Base-by-base conservation (phyloP, 139 green algal genomes). In the Asterochloris erici region DNA sequence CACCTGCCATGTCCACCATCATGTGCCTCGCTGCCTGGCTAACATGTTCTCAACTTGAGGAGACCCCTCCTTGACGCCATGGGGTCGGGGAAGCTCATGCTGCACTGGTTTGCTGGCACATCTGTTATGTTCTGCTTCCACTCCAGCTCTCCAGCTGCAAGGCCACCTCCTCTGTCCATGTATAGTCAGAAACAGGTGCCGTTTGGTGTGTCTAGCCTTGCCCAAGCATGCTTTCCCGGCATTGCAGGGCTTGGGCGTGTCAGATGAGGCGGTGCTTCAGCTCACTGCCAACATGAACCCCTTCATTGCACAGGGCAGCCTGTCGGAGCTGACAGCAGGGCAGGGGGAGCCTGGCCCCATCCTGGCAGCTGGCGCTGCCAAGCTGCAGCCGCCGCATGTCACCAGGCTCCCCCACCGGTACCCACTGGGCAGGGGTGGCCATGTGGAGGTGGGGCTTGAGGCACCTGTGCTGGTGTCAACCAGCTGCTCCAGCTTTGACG, bases 211-310 rank as follows among this genome's bases (percentile, higher is more conserved):
- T 54, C 4, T 10, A 2, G 2, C 6, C 38, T 54, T 54, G 38
- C 38, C 6, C 38, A 54, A 10, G 38, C 38, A 54, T 6, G 38
- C 38, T 54, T 54, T 54, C 38, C 38, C 6, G 38, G 38, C 38
- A 54, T 6, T 84, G 80, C 71, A 84, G 80, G 80, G 17, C 26
- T 78, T 84, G 28, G 80, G 80, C 19, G 11, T 84, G 11, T 12
- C 80, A 15, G 63, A 79, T 24, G 60, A n/a, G 19, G 28, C 24
- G 12, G 23, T 79, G 68, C 38, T 54, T 6, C 38, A 54, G 38
- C 38, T 84, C 14, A 76, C 66, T 10, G 80, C 80, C 74, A 79
- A 84, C 61, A 79, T n/a, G 54, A 79, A 84, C 80, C 79, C 60
- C 80, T 84, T 84, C 60, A 70, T 84, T 70, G 60, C 71, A 11